A percentile compares a stretch with the other conserved stretches of the same genome.
These are phyloP conservation scores for Cutaneotrichosporon sp. DNA, from an alignment of 1,284 basidiomycete species.

Conservation along the genomic window DNA sequence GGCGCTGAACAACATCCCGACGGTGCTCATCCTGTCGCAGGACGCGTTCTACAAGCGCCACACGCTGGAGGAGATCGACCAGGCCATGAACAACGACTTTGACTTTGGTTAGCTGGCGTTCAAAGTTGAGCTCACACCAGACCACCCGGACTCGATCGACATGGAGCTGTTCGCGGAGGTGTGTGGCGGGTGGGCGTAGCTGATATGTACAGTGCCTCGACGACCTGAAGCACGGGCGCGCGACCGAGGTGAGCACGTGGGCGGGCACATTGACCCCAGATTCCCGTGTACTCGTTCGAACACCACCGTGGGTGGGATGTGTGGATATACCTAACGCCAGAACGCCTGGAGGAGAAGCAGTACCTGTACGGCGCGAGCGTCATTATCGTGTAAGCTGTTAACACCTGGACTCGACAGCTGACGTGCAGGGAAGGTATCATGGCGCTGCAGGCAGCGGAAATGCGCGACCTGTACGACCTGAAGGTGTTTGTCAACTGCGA, in stretches of 20 bases:
- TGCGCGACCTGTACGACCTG: constrained; percentile 84
- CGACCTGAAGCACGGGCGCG: constrained; percentile 76
- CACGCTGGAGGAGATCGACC: constrained; percentile 70
- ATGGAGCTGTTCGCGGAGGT: constrained; percentile 81
- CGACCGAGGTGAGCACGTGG: constrained; percentile 47
- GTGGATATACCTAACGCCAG: constrained; percentile 26
- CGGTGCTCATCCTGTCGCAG: constrained; percentile 78
- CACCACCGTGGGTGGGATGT: constrained; percentile 63
- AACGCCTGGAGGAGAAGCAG: constrained; percentile 78
- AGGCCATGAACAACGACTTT: constrained; percentile 80
- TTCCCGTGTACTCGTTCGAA: constrained; percentile 91
- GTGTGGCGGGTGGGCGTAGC: constrained; percentile 4
- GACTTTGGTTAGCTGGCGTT: constrained; percentile 63
- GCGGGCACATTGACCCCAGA: constrained; percentile 48
- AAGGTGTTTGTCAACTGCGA: constrained; percentile 78
- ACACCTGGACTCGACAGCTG: constrained; percentile 7
- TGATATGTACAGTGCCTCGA: constrained; percentile 72
- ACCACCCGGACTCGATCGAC: constrained; percentile 92
- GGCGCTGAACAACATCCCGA: constrained; percentile 77
- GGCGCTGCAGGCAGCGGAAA: constrained; percentile 74
- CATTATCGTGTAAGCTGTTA: constrained; percentile 67
- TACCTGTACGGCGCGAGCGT: constrained; percentile 96
- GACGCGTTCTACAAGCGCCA: constrained; percentile 92
- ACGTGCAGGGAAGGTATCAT: constrained; percentile 76
- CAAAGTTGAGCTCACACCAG: constrained; percentile 48